Evolutionary conservation across 768 basidiomycete species (phyloP), one percentile per base, ranked within the genome.

Genomic region (Leccinum subtestaceum): DNA sequence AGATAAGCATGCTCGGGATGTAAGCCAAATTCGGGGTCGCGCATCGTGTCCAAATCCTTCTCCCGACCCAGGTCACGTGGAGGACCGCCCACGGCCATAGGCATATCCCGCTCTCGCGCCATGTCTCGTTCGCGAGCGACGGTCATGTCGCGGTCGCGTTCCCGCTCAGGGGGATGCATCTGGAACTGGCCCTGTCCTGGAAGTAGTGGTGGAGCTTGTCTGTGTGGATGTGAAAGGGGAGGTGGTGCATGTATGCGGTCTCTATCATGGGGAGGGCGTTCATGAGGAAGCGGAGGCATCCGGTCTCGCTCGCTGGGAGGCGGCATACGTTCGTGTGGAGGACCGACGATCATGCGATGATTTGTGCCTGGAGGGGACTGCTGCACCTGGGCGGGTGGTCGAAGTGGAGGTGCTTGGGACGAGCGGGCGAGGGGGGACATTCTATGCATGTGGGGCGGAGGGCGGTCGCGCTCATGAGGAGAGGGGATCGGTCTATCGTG

Each of bases 171-270:
- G 27, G 71, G 67, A 38, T 67, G 65, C 0, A 65, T 32, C 46
- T 71, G 72, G 56, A 72, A 74, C 43, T 72, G 69, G 43, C 72
- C 66, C 47, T 74, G 72, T 4, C 72, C 71, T 0, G 72, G 71
- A 13, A 72, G 65, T 5, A 63, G 45, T 13, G 63, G 48, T 12
- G 60, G 67, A 19, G 34, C 56, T 54, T 56, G 63, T 52, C 63
- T 61, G 46, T 66, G 70, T 32, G 63, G 25, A 50, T 68, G 70
- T 1, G 65, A 51, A 17, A 63, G 63, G 13, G 63, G 57, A 19
- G 63, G 65, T 2, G 67, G 66, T 21, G 67, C 64, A 53, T 73
- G 75, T 23, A 70, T 69, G 62, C 69, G 69, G 50, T 70, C 69
- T 43, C 57, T 65, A 45, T 63, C 66, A 40, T 64, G 66, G 12